Percentiles rank a stretch among this genome's conserved stretches.
Conservation (phyloP, 2,329 filamentous ascomycete genomes). For the Dactylellina parvicollis region DNA sequence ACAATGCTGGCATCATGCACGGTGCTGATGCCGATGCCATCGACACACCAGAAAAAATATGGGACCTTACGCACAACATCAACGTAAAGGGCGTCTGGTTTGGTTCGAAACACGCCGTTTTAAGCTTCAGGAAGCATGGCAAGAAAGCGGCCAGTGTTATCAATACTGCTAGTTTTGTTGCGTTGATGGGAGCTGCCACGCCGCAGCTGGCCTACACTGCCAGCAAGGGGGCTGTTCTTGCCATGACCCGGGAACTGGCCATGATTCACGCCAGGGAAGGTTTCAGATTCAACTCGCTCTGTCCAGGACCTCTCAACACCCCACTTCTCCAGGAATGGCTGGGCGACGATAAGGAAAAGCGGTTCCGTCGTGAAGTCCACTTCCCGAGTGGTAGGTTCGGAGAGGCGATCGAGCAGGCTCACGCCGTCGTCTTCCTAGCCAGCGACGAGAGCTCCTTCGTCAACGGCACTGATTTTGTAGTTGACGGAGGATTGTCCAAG, state of each 20-base stretch:
- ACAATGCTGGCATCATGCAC: conserved; percentile 98
- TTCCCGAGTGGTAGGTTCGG: conserved; percentile 89
- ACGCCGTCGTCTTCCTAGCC: conserved; percentile 86
- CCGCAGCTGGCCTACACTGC: conserved; percentile 93
- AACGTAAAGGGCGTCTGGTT: conserved; percentile 99
- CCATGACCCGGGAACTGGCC: conserved; percentile 87
- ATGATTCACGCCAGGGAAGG: conserved; percentile 92
- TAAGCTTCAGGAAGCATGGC: conserved; percentile 79
- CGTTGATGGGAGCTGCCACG: conserved; percentile 84
- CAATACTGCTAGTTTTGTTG: conserved; percentile 91
- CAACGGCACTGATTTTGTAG: conserved; percentile 90
- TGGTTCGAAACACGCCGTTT: conserved; percentile 88
- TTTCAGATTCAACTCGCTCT: conserved; percentile 88
- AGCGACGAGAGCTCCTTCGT: conserved; percentile 90
- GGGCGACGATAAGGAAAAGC: conserved; percentile 84
- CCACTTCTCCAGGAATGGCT: conserved; percentile 93
- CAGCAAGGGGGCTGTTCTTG: conserved; percentile 90
- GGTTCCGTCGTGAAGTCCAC: conserved; percentile 83
- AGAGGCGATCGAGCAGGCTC: conserved; percentile 92
- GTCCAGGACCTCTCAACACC: conserved; percentile 91
- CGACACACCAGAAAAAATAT: conserved; percentile 86
- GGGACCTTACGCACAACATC: conserved; percentile 91
- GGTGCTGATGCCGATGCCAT: conserved; percentile 80
- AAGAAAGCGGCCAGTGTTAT: conserved; percentile 85
- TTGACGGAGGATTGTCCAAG: conserved; percentile 95